phyloP scores from a whole-genome alignment of 2,329 filamentous ascomycete species.

The Dothidotthia symphoricarpi region DNA sequence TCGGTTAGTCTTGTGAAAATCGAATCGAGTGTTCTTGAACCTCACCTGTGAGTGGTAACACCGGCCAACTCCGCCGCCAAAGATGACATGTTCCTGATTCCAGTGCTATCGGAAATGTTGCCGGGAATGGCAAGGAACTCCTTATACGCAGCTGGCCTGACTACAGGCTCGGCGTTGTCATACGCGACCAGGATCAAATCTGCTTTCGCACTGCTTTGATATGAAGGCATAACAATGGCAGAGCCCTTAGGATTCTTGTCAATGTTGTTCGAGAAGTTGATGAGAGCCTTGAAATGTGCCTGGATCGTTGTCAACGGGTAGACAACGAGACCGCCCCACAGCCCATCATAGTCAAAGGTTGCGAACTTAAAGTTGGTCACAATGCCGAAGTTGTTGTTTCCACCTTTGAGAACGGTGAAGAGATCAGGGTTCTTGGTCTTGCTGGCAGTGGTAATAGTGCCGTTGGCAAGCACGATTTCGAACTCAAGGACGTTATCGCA shows the following conservation, averaged over 20 bases:
- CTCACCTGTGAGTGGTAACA: slow-evolving; percentile 14
- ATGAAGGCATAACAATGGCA: slow-evolving; percentile 20
- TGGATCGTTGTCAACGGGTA: slow-evolving; percentile 17
- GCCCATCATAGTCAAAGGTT: slow-evolving; percentile 20
- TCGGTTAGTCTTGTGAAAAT: background rate
- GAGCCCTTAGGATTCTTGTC: slow-evolving; percentile 18
- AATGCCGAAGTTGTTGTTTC: slow-evolving; percentile 38
- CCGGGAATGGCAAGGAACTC: slow-evolving; percentile 27
- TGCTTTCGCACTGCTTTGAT: slow-evolving; percentile 11
- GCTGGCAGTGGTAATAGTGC: slow-evolving; percentile 23
- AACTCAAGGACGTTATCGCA: slow-evolving; percentile 36
- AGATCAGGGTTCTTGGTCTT: slow-evolving; percentile 26
- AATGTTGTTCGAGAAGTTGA: slow-evolving; percentile 20
- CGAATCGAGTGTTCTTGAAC: background rate
- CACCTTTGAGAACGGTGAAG: slow-evolving; percentile 35
- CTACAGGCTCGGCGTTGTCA: slow-evolving; percentile 20
- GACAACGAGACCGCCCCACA: slow-evolving; percentile 39
- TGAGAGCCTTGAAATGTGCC: slow-evolving; percentile 23
- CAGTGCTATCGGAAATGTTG: slow-evolving; percentile 23
- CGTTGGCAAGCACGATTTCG: slow-evolving; percentile 36
- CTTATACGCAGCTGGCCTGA: slow-evolving; percentile 17
- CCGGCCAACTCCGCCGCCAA: slow-evolving; percentile 20
- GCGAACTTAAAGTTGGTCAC: slow-evolving; percentile 31
- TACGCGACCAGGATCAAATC: slow-evolving; percentile 23
- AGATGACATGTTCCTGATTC: slow-evolving; percentile 25